Percentiles rank a stretch among this genome's conserved stretches.
phyloP scores from a whole-genome alignment of 176 grass and related monocot species.

The Zoysia japonica region DNA sequence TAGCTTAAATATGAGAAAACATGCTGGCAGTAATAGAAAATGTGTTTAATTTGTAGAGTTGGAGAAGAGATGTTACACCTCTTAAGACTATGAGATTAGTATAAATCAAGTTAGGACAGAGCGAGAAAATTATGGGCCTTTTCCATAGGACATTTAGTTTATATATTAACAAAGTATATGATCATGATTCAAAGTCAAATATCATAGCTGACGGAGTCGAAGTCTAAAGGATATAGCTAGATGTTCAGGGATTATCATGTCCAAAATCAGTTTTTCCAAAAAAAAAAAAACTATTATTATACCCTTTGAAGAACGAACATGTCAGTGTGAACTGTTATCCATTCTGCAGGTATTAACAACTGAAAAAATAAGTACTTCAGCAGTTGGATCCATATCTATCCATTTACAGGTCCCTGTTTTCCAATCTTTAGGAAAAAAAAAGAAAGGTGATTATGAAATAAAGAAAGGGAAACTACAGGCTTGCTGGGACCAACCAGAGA shows the following conservation, averaged over 20 bases:
- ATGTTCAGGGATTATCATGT: background rate
- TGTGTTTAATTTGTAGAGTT: background rate
- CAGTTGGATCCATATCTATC: background rate
- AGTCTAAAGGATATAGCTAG: conserved; percentile 14
- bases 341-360: background rate
- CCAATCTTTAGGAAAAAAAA: background rate
- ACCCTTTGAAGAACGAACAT: background rate
- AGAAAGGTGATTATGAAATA: conserved; percentile 24
- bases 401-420: background rate
- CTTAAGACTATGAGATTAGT: background rate
- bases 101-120: background rate
- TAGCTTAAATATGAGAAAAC: too few species aligned
- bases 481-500: conserved; percentile 35
- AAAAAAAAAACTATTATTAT: background rate
- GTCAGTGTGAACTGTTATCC: background rate
- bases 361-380: background rate
- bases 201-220: background rate
- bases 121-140: background rate
- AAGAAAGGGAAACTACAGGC: conserved; percentile 37
- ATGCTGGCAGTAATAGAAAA: too few species aligned
- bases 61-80: background rate
- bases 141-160: background rate
- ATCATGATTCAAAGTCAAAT: background rate
- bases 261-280: background rate
- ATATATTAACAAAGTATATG: background rate